Evolutionary conservation across 1,284 basidiomycete genomes (phyloP).

Genomic region (Naganishia sp.): DNA sequence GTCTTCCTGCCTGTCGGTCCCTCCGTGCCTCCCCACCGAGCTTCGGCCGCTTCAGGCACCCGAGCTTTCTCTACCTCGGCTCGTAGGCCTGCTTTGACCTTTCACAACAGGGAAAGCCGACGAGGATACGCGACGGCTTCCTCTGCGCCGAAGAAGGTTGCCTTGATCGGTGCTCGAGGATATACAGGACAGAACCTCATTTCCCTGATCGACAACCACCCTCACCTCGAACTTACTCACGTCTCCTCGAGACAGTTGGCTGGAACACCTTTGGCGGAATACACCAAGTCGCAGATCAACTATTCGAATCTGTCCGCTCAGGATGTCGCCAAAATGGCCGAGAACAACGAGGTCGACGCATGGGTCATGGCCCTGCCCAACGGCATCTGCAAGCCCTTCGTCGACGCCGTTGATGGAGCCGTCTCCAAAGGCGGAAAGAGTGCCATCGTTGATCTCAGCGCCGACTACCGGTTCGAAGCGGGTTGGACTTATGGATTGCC

Average conservation of each 20-base stretch:
- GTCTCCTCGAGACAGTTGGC: slow-evolving; percentile 95
- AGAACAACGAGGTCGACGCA: slow-evolving; percentile 82
- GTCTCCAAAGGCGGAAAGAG: slow-evolving; percentile 63
- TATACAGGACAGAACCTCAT: slow-evolving; percentile 94
- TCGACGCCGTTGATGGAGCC: slow-evolving; percentile 87
- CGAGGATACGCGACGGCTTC: slow-evolving; percentile 58
- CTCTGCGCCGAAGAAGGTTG: slow-evolving; percentile 82
- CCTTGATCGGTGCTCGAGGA: slow-evolving; percentile 87
- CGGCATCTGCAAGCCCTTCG: slow-evolving; percentile 94
- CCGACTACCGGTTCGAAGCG: slow-evolving; percentile 92
- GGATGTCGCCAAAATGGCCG: slow-evolving; percentile 84
- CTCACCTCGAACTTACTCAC: slow-evolving; percentile 83
- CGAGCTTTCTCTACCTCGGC: slow-evolving; percentile 75
- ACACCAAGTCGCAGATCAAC: slow-evolving; percentile 73
- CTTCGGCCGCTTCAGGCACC: slow-evolving; percentile 50
- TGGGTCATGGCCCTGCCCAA: slow-evolving; percentile 99
- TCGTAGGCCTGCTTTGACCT: slow-evolving; percentile 57
- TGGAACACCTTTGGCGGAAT: slow-evolving; percentile 75
- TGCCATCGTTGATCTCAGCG: slow-evolving; percentile 88
- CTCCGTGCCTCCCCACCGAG: slow-evolving; percentile 66
- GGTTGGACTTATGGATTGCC: slow-evolving; percentile 98
- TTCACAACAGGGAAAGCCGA: slow-evolving; percentile 55
- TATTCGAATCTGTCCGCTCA: slow-evolving; percentile 76
- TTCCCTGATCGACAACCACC: slow-evolving; percentile 79
- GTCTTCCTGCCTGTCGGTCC: slow-evolving; percentile 90